Base-by-base conservation (phyloP, 2,329 filamentous ascomycete genomes). In the Emericellopsis atlantica region DNA sequence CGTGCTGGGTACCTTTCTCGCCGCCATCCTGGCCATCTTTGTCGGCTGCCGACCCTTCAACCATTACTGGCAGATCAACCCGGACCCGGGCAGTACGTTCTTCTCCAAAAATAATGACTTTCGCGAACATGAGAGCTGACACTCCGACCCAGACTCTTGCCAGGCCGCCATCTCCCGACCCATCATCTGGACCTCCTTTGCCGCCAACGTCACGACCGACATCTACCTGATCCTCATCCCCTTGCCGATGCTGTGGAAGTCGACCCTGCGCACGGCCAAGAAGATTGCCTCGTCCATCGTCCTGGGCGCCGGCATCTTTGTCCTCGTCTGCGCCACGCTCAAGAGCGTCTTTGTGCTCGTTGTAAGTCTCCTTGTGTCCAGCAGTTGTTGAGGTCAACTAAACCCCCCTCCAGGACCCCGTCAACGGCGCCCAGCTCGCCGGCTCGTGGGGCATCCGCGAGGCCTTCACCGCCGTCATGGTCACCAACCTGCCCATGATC, bases 221-320 rank as follows among this genome's bases (percentile, higher is more conserved):
- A 11, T 62, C 2, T 65, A 65, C 32, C 52, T 67, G 3, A 44
- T 67, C 26, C 52, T 55, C 44, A 61, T 68, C 26, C 59, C 62
- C 0, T 51, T 64, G 14, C 56, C 72, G 44, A 68, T 79, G 60
- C 57, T 79, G 2, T 74, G 69, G 63, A 61, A 60, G 43, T 66
- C 73, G 0, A 64, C 62, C 5, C 58, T 79, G 6, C 59, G 56
- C 8, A 59, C 62, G 16, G 53, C 58, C 5, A 71, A 70, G 48
- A 79, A 79, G 49, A 47, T 69, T 2, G 32, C 32, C 18, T 65
- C 68, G 4, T 58, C 78, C 0, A 58, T 72, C 2, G 44, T 74
- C 5, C 59, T 79, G 14, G 78, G 77, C 51, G 66, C 66, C 31
- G 71, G 71, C 11, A 49, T 69, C 11, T 75, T 78, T 47, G 67